Base-by-base conservation (phyloP, 441 rosid species). In the Adansonia madagascariensis region DNA sequence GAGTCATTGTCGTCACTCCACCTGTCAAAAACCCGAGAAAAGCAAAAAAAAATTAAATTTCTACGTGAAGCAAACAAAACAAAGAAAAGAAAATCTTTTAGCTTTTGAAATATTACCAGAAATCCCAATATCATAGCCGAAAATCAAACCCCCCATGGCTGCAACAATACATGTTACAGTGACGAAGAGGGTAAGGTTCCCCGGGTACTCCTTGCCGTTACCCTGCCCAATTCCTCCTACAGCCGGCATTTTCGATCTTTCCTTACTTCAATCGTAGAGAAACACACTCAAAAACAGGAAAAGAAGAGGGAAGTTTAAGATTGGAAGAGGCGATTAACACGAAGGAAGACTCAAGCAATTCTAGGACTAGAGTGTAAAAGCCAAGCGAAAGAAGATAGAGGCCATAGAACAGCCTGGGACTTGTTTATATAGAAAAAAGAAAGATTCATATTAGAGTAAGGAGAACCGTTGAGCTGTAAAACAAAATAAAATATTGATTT, bases 101-200 rank as follows among this genome's bases (percentile, higher is more conserved):
- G 0, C 0, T 10, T 10, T 11, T 15, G 65, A 46, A 77, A 7
- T 8, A 24, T 79, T 80, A 94, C 98, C 97, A 8, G 98, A 95
- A 77, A 95, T 95, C 35, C 97, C 98, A 41, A 95, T 91, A 81
- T 95, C 98, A 61, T 95, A 95, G 18, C 98, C 98, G 71, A 95
- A 95, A 85, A 95, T 95, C 81, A 95, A 87, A 78, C 97, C 98
- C 3, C 98, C 98, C 97, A 91, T 95, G 89, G 94, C 95, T 49
- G 98, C 98, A 47, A 95, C 92, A 43, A 95, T 82, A 70, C 98
- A 93, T 52, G 98, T 91, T 73, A 88, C 84, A 39, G 79, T 78
- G 62, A 95, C 98, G 78, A 79, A 93, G 10, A 82, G 88, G 9
- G 98, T 95, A 14, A 95, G 95, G 18, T 90, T 95, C 17, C 98